Conservation (phyloP, 208 protist species). For the Wallacemonas sp. region DNA sequence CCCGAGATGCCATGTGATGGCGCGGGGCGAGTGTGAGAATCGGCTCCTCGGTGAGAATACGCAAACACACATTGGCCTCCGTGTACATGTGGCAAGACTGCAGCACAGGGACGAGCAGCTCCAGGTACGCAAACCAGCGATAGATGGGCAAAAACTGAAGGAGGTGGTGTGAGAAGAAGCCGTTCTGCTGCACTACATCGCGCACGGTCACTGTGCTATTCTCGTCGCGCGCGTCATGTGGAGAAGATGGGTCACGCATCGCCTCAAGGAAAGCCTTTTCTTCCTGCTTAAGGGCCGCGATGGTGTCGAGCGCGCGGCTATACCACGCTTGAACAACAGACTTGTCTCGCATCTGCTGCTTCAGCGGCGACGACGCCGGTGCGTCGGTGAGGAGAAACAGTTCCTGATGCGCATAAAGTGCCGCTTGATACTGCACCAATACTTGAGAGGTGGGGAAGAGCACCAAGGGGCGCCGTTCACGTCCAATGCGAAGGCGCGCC, state of each 20-base stretch:
- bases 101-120: constrained; percentile 58
- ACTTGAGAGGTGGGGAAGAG: constrained; percentile 20
- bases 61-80: constrained; percentile 65
- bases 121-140: constrained; percentile 65
- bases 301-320: background rate
- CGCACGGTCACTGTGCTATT: background rate
- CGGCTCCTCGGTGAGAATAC: constrained; percentile 52
- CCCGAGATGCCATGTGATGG: too few relatives aligned
- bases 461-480: background rate
- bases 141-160: constrained; percentile 71
- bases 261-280: too few relatives aligned
- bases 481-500: too few relatives aligned
- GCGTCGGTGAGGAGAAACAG: constrained; percentile 12
- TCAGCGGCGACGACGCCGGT: background rate
- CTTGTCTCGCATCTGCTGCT: constrained; percentile 3
- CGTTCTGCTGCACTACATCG: constrained; percentile 36
- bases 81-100: constrained; percentile 52
- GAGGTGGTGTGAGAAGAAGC: constrained; percentile 59
- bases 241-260: background rate
- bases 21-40: constrained; percentile 31
- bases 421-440: constrained; percentile 27
- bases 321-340: background rate
- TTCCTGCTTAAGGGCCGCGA: background rate
- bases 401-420: constrained; percentile 21
- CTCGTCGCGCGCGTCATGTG: background rate